phyloP scores from a whole-genome alignment of 1,139 yeast genomes.

The Taphrina confusa region DNA sequence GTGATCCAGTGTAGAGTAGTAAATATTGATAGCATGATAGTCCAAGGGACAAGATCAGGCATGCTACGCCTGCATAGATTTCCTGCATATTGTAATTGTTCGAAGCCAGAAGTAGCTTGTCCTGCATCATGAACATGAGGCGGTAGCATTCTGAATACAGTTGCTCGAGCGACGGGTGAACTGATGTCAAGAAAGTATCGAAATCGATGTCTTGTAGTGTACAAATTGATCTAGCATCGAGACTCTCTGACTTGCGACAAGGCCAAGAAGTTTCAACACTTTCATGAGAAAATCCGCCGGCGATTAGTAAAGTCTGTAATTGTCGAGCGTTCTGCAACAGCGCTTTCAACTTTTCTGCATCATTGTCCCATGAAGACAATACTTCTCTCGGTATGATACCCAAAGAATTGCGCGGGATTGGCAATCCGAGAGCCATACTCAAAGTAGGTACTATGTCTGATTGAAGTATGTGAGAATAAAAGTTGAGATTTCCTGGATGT shows the following conservation, averaged over 20 bases:
- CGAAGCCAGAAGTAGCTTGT: slow-evolving; percentile 61
- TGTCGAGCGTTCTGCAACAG: slow-evolving; percentile 66
- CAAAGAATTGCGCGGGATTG: slow-evolving; percentile 81
- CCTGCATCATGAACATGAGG: slow-evolving; percentile 49
- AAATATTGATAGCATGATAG: slow-evolving; percentile 5
- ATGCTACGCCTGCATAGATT: slow-evolving; percentile 54
- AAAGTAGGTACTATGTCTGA: slow-evolving; percentile 88
- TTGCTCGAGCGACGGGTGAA: neutral
- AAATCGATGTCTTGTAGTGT: neutral
- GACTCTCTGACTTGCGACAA: slow-evolving; percentile 43
- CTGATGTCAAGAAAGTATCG: no score
- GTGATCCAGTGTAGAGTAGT: slow-evolving; percentile 20
- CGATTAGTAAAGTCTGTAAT: slow-evolving; percentile 44
- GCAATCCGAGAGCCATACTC: slow-evolving; percentile 68
- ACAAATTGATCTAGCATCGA: neutral
- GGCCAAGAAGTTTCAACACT: neutral
- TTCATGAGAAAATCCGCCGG: slow-evolving; percentile 50
- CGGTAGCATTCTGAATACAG: neutral
- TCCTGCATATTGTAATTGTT: slow-evolving; percentile 67
- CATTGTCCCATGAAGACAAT: slow-evolving; percentile 37
- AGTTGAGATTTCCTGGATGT: slow-evolving; percentile 45
- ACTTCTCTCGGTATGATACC: slow-evolving; percentile 69
- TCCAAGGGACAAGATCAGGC: slow-evolving; percentile 42
- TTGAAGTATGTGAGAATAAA: slow-evolving; percentile 67
- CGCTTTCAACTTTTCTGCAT: slow-evolving; percentile 49